phyloP scores from a whole-genome alignment of 345 rosid species.

The Arabis hirsuta region DNA sequence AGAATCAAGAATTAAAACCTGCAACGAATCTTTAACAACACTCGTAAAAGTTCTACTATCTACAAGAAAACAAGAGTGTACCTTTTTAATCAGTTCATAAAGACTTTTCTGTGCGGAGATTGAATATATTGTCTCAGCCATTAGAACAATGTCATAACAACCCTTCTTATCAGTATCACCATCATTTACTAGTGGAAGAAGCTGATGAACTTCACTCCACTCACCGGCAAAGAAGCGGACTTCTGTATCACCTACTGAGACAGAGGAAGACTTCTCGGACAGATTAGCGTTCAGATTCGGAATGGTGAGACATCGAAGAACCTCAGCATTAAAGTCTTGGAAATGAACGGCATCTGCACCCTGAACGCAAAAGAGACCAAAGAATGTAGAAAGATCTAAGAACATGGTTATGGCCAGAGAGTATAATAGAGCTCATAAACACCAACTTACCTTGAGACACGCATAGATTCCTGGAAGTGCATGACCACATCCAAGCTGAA shows the following conservation, averaged over 20 bases:
- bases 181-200: conserved; percentile 56
- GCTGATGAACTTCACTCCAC: conserved; percentile 74
- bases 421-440: conserved; percentile 11
- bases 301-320: conserved; percentile 76
- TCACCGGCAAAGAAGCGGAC: conserved; percentile 83
- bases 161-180: conserved; percentile 47
- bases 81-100: conserved; percentile 77
- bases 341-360: conserved; percentile 74
- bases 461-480: conserved; percentile 89
- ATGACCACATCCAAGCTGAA: conserved; percentile 96
- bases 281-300: conserved; percentile 71
- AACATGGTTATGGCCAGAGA: conserved; percentile 13
- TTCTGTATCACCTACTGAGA: conserved; percentile 36
- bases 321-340: conserved; percentile 95
- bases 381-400: conserved; percentile 24
- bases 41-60: background rate
- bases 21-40: background rate
- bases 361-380: conserved; percentile 46
- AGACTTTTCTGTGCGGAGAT: conserved; percentile 67
- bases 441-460: conserved; percentile 66
- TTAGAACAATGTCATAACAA: conserved; percentile 81
- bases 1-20: conserved; percentile 23
- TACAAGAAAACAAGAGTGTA: conserved; percentile 29
- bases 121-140: conserved; percentile 93
- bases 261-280: conserved; percentile 35